phyloP scores from a whole-genome alignment of 2,329 filamentous ascomycete species.

The Thyridium curvatum region DNA sequence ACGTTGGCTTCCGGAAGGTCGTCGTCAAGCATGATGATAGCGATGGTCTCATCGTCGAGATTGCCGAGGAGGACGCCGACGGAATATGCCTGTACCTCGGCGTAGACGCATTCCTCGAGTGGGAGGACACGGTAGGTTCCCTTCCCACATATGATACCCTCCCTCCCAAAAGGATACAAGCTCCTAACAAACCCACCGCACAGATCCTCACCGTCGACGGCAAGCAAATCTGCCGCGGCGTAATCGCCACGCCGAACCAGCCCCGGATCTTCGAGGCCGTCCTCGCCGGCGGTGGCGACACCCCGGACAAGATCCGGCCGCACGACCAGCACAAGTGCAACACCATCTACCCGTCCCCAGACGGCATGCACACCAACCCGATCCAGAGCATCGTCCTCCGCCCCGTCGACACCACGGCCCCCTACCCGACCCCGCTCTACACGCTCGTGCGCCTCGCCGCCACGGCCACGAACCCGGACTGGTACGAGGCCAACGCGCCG shows the following conservation, averaged over 20 bases:
- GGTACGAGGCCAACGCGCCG: slow-evolving; percentile 46
- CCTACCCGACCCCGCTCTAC: slow-evolving; percentile 35
- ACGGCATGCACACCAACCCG: slow-evolving; percentile 29
- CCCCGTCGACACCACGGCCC: slow-evolving; percentile 22
- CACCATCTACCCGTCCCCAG: slow-evolving; percentile 30
- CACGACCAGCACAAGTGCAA: slow-evolving; percentile 39
- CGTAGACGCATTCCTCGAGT: slow-evolving; percentile 48
- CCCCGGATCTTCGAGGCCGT: slow-evolving; percentile 44
- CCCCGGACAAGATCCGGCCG: slow-evolving; percentile 9
- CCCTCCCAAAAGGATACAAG: no score
- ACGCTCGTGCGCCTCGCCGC: slow-evolving; percentile 47
- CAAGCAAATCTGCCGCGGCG: slow-evolving; percentile 39
- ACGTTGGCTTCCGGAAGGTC: slow-evolving; percentile 49
- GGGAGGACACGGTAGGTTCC: slow-evolving; percentile 41
- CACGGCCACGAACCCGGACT: slow-evolving; percentile 41
- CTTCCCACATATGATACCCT: no score
- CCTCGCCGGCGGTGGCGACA: slow-evolving; percentile 21
- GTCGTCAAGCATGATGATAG: slow-evolving; percentile 25
- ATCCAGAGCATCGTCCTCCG: slow-evolving; percentile 44
- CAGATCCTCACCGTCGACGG: slow-evolving; percentile 36
- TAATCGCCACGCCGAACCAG: slow-evolving; percentile 45
- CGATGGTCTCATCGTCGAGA: slow-evolving; percentile 25
- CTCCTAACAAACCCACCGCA: background rate
- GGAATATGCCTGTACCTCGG: slow-evolving; percentile 45
- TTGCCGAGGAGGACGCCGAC: slow-evolving; percentile 33